Evolutionary conservation across 306 rosid genomes (phyloP), one percentile per base, ranked within the genome.

Genomic region (Pachyrhizus erosus): DNA sequence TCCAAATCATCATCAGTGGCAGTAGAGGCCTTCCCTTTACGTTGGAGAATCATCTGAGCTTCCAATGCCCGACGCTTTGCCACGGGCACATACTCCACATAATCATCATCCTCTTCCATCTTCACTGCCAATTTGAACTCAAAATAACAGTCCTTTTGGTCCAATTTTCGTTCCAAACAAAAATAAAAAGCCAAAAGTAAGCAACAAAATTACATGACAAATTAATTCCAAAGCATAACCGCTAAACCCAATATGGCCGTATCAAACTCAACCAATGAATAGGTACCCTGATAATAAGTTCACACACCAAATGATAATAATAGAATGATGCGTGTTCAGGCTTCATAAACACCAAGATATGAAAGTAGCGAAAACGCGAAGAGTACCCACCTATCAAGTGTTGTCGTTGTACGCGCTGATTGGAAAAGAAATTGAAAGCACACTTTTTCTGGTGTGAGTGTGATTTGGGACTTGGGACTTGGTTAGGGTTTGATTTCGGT

Each of bases 51-150:
- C 84, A 86, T 91, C 84, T 92, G 99, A 57, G 94, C 94, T 57
- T 93, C 98, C 87, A 96, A 81, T 2, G 94, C 96, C 51, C 99
- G 87, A 48, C 99, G 92, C 87, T 93, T 96, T 0, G 93, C 96
- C 90, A 93, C 97, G 0, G 99, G 98, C 17, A 93, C 81, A 55
- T 96, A 96, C 79, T 93, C 97, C 68, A n/a, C 87, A n/a, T 89
- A 91, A 75, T 89, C 93, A 67, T 91, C 97, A 0, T 88, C 97
- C 65, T 88, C 97, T 80, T 93, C 98, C 92, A 87, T 87, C 34
- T 43, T 80, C 48, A n/a, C 70, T 12, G 24, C 24, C 51, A 62
- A 31, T 15, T 64, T 64, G 7, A 17, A 3, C 45, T 15, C 70
- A 31, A 7, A 31, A 64, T 34, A 31, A 31, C 23, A 31, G 2